Conservation (phyloP, 2,329 filamentous ascomycete species). For the Penicillium sp. region DNA sequence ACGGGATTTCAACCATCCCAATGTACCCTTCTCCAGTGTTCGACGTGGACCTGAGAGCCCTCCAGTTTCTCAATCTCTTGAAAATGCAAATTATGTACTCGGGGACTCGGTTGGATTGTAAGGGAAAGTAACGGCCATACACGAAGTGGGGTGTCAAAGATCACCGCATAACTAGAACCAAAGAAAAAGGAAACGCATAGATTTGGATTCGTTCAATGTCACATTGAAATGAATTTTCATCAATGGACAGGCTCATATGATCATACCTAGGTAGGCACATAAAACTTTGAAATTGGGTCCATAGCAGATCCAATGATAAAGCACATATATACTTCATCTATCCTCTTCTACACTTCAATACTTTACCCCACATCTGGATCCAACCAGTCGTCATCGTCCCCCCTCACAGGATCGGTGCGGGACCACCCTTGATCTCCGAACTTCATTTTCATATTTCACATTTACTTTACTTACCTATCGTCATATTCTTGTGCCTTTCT, state of each 20-base stretch:
- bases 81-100: neutral
- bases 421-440: neutral
- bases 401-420: neutral
- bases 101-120: neutral
- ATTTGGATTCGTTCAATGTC: no score
- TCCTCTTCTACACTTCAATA: neutral
- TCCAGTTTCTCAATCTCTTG: neutral
- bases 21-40: neutral
- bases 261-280: neutral
- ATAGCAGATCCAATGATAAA: neutral
- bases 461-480: neutral
- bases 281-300: neutral
- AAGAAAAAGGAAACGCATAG: neutral
- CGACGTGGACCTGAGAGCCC: neutral
- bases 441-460: neutral
- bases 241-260: neutral
- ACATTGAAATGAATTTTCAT: neutral
- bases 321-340: no score
- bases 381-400: neutral
- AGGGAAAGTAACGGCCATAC: neutral
- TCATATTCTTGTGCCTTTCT: neutral
- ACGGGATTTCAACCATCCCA: neutral
- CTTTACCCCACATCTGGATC: conserved; percentile 5
- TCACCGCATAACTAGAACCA: neutral
- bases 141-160: conserved; percentile 1